Conservation (phyloP, 2,329 filamentous ascomycete genomes). For the Madurella fahalii region DNA sequence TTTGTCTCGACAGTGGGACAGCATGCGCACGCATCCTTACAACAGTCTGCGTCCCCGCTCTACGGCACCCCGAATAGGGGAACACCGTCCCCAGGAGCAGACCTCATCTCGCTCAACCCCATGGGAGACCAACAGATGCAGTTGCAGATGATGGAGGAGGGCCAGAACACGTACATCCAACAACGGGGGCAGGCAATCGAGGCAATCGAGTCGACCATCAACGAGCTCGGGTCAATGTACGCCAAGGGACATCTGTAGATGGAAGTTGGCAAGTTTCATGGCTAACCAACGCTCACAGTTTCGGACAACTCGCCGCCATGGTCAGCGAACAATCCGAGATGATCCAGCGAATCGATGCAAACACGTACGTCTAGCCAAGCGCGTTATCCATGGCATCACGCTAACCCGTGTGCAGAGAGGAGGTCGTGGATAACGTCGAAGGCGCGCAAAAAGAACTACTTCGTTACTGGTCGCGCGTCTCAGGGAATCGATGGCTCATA, state of each 20-base stretch:
- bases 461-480: constrained; percentile 94
- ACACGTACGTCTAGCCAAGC: constrained; percentile 37
- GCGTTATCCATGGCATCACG: not conserved
- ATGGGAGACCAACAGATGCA: constrained; percentile 68
- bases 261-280: not conserved
- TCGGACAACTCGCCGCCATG: constrained; percentile 93
- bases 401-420: constrained; percentile 55
- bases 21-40: constrained; percentile 63
- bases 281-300: constrained; percentile 52
- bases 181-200: constrained; percentile 94
- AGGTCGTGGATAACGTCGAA: constrained; percentile 97
- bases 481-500: constrained; percentile 91
- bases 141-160: constrained; percentile 89
- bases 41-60: constrained; percentile 76
- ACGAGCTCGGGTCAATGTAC: constrained; percentile 65
- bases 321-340: constrained; percentile 96
- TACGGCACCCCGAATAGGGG: constrained; percentile 74
- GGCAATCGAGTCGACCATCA: constrained; percentile 92
- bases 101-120: constrained; percentile 80
- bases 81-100: constrained; percentile 62
- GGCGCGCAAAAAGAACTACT: constrained; percentile 91
- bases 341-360: constrained; percentile 95
- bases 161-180: constrained; percentile 83
- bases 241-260: not conserved
- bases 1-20: constrained; percentile 89